A percentile compares a stretch with the other conserved stretches of the same genome.
phyloP scores from a whole-genome alignment of 2,329 filamentous ascomycete genomes.

The Aspergillus ochraceus region DNA sequence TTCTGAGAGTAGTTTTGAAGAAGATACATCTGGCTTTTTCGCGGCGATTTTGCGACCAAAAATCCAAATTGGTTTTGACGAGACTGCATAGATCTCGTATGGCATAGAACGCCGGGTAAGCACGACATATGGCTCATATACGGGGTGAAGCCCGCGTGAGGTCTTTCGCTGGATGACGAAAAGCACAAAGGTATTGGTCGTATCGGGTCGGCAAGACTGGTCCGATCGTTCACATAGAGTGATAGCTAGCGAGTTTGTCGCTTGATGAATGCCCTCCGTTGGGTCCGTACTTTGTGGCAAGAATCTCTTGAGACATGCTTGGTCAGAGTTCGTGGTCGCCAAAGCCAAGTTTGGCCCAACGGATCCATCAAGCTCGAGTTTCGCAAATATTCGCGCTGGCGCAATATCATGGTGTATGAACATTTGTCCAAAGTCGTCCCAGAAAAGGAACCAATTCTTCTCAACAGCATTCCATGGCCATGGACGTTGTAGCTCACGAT shows the following conservation, averaged over 20 bases:
- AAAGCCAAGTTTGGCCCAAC: conserved; percentile 51
- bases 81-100: conserved; percentile 54
- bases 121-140: conserved; percentile 59
- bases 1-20: conserved; percentile 6
- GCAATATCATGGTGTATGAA: conserved; percentile 57
- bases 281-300: conserved; percentile 36
- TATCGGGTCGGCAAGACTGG: background rate
- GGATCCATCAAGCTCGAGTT: conserved; percentile 41
- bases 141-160: background rate
- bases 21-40: background rate
- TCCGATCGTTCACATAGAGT: background rate
- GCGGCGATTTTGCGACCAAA: conserved; percentile 41
- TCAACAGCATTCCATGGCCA: conserved; percentile 48
- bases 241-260: background rate
- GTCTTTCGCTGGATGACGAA: background rate
- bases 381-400: conserved; percentile 53
- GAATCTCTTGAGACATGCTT: conserved; percentile 48
- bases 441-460: conserved; percentile 66
- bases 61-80: conserved; percentile 56
- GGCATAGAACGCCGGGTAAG: conserved; percentile 51
- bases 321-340: conserved; percentile 39
- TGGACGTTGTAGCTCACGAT: conserved; percentile 50
- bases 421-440: conserved; percentile 49
- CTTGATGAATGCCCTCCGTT: background rate
- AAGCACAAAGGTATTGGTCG: background rate